Base-by-base conservation (phyloP, 1,139 yeast genomes). In the Saccharomycopsis crataegensis region DNA sequence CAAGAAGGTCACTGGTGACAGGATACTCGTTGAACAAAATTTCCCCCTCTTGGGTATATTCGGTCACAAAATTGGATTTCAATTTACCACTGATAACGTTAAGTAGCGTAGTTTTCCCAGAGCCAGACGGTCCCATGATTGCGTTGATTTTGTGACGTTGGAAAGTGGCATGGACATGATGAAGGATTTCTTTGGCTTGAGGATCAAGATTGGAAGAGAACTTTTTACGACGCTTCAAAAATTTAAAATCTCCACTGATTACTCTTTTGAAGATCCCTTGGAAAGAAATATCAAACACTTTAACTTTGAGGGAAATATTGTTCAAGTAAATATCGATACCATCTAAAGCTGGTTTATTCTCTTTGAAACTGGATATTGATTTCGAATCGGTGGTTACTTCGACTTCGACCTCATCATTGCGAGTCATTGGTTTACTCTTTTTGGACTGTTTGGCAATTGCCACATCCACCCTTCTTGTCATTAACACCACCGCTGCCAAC, bases 111-210 rank as follows among this genome's bases (percentile, higher is more conserved):
- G 94, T 83, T 64, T 88, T 88, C 2, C 96, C 96, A 6, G 90
- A 82, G 0, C 96, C 96, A 1, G 94, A 86, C 0, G 96, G 96
- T 0, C 96, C 96, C 85, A 88, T 81, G 41, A 88, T 86, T 0
- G 86, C 93, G 67, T 87, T 88, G n/a, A 88, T 74, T 48, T 79
- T 73, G 5, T 85, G 80, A 2, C 86, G 79, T 43, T 72, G 68
- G 65, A 88, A 87, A 6, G 64, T 62, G 0, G 90, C 89, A 57
- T 74, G 70, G 7, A 87, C 69, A 22, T 76, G 70, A 43, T 77
- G 66, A 50, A 86, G 67, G 46, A 82, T 78, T 2, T 62, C 59
- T 49, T 72, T 73, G 2, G 57, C 37, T 28, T 59, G 51, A 46
- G 59, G 44, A 57, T 55, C 31, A 52, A 59, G 4, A 62, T 48